Evolutionary conservation across 768 basidiomycete species (phyloP), one percentile per base, ranked within the genome.

Genomic region (Postia placenta): DNA sequence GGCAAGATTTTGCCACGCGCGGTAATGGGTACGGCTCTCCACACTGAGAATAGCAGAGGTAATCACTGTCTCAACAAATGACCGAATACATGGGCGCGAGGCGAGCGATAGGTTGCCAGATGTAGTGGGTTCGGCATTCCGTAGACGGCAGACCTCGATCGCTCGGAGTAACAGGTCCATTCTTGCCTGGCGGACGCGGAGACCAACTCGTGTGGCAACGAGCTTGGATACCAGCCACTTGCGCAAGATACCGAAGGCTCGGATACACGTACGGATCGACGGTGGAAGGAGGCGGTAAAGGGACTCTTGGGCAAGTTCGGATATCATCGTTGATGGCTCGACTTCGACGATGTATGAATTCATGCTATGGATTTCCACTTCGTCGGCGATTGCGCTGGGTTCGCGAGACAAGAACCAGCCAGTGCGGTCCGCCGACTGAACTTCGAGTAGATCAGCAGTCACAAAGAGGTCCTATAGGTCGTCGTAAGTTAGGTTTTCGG

Each of bases 1-100:
- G 3, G 86, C 86, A 39, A 92, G 74, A 49, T 77, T 76, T 51
- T 82, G 80, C 90, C 90, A 92, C 3, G 87, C 80, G n/a, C 85
- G 76, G 25, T 74, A 72, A 60, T 87, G 86, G 53, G 81, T 67
- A n/a, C 90, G 77, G 59, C 87, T 87, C 67, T 91, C 89, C 11
- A 83, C 73, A 53, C 87, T 88, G 25, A 89, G 63, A 15, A 91
- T 66, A 2, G 88, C 87, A n/a, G 87, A 83, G 0, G 79, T 79
- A 9, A 87, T 64, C 24, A 86, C 79, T 0, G 85, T 77, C 63
- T 92, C 90, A 19, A 86, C 87, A 57, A 91, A 92, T 0, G 90
- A 91, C 11, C 87, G 77, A 7, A 84, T 73, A 50, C 81, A 82
- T 0, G 85, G 79, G 42, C 78, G 75, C 37, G 83, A 78, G n/a